These are phyloP conservation scores for Chaetoceros muelleri DNA, from an alignment of 108 stramenopile genomes.

Conservation along the genomic window DNA sequence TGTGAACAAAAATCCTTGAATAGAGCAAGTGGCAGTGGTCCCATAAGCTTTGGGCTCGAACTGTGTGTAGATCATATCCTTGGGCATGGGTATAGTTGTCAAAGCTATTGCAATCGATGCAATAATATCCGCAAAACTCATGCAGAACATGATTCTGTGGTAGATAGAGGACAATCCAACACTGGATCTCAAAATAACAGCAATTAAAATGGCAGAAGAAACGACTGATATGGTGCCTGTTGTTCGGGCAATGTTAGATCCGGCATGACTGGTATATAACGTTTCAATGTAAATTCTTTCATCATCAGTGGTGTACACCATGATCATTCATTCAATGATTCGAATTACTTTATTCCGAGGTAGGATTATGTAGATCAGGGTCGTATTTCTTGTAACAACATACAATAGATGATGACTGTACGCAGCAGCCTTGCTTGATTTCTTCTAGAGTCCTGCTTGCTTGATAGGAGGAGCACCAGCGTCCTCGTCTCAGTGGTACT, in stretches of 20 bases:
- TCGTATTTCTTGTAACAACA: no score
- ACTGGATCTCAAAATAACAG: neutral
- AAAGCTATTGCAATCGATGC: neutral
- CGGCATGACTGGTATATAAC: neutral
- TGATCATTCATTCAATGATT: no score
- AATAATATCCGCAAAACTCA: neutral
- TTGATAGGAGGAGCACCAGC: no score
- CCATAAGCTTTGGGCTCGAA: neutral
- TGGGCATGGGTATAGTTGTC: neutral
- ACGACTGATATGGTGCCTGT: neutral
- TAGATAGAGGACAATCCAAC: neutral
- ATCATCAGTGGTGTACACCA: no score
- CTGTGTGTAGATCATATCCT: neutral
- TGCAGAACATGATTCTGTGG: neutral
- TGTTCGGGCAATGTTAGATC: neutral
- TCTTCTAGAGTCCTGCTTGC: no score
- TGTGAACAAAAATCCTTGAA: neutral
- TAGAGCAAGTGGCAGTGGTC: neutral
- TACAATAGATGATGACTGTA: no score
- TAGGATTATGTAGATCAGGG: no score
- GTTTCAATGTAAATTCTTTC: neutral
- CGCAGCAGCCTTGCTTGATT: no score
- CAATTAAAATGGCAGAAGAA: neutral
- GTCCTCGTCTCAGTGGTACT: no score
- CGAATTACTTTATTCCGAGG: no score